Conservation (phyloP, 2,329 filamentous ascomycete species). For the Stromatinia cepivora region DNA sequence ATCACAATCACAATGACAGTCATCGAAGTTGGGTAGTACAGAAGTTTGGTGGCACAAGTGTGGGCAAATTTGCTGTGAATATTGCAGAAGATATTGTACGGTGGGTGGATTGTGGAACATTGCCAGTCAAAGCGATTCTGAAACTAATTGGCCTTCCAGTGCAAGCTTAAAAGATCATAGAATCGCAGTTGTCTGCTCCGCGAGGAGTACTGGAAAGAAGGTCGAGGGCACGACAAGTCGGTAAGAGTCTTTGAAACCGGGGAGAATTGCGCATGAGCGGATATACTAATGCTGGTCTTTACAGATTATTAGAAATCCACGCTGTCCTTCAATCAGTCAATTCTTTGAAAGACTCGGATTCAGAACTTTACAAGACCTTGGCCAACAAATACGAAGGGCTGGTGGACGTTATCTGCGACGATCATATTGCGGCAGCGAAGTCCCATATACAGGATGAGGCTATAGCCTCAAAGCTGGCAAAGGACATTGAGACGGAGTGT, state of each 20-base stretch:
- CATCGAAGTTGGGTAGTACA: slow-evolving; percentile 73
- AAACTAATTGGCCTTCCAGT: slow-evolving; percentile 43
- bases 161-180: slow-evolving; percentile 65
- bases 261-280: neutral
- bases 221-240: slow-evolving; percentile 92
- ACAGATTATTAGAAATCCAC: slow-evolving; percentile 57
- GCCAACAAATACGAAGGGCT: slow-evolving; percentile 68
- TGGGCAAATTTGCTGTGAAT: slow-evolving; percentile 86
- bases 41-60: slow-evolving; percentile 93
- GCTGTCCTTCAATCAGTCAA: slow-evolving; percentile 56
- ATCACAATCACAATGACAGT: slow-evolving; percentile 40
- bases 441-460: slow-evolving; percentile 58
- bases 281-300: slow-evolving; percentile 14
- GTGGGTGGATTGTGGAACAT: slow-evolving; percentile 42
- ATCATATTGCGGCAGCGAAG: slow-evolving; percentile 75
- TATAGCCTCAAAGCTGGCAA: slow-evolving; percentile 59
- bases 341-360: slow-evolving; percentile 53
- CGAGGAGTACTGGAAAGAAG: slow-evolving; percentile 91
- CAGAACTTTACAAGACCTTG: slow-evolving; percentile 52
- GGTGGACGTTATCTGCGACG: slow-evolving; percentile 76
- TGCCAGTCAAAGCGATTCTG: slow-evolving; percentile 10
- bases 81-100: slow-evolving; percentile 71
- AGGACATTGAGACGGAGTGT: slow-evolving; percentile 76
- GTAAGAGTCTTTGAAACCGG: slow-evolving; percentile 52
- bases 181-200: slow-evolving; percentile 93